Conservation (phyloP, 352 stramenopile genomes). For the Lagenidium giganteum region DNA sequence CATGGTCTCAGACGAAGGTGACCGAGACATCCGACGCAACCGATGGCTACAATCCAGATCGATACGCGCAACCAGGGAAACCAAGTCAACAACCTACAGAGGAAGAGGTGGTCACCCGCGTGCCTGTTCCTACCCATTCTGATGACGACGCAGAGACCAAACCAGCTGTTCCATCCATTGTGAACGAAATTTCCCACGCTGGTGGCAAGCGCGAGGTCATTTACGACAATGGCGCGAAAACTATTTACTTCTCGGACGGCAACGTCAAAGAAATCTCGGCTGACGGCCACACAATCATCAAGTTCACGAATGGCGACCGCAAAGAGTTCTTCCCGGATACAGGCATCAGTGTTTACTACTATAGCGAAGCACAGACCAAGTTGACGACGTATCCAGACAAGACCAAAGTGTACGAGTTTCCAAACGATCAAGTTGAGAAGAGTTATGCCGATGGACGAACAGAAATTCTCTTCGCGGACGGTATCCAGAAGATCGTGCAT, state of each 20-base stretch:
- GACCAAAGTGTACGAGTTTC: conserved; percentile 95
- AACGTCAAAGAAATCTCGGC: conserved; percentile 91
- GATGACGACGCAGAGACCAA: too few species aligned
- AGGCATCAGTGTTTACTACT: conserved; percentile 93
- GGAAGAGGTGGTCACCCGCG: conserved; percentile 11
- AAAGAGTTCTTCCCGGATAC: conserved; percentile 87
- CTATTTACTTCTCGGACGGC: conserved; percentile 88
- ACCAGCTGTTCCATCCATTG: too few species aligned
- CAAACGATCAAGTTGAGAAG: conserved; percentile 93
- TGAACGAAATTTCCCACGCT: conserved; percentile 42
- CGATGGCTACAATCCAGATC: conserved; percentile 26
- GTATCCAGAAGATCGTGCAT: conserved; percentile 87
- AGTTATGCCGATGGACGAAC: conserved; percentile 90
- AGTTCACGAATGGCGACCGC: conserved; percentile 94
- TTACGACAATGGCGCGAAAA: conserved; percentile 58
- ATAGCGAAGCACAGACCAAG: conserved; percentile 90
- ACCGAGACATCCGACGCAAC: too few species aligned
- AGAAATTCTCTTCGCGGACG: conserved; percentile 93
- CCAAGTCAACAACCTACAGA: neutral
- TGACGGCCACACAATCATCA: conserved; percentile 85
- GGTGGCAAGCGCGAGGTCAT: conserved; percentile 57
- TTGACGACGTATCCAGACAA: conserved; percentile 93
- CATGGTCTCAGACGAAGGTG: conserved; percentile 2
- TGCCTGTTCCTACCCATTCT: too few species aligned
- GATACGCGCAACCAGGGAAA: conserved; percentile 15